Percentiles rank a stretch among this genome's conserved stretches.
Evolutionary conservation across 805 yeast species (phyloP).

Genomic region (Metahyphopichia silvanorum): DNA sequence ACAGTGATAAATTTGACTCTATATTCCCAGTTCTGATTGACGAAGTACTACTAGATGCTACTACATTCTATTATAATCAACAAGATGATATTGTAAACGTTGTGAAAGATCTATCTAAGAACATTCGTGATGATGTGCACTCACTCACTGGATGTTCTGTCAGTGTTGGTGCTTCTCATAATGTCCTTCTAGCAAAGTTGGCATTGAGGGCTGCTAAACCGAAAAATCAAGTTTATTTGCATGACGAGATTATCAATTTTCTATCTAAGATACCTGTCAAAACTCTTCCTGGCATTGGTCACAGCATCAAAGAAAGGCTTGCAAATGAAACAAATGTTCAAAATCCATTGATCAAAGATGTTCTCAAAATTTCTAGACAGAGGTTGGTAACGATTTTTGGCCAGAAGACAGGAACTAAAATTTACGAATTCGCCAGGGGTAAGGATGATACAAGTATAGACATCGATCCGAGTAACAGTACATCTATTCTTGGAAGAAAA

Average conservation of each 20-base stretch:
- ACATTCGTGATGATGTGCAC: slow-evolving; percentile 41
- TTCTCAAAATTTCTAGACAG: slow-evolving; percentile 29
- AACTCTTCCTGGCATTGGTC: slow-evolving; percentile 64
- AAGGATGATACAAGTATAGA: slow-evolving; percentile 60
- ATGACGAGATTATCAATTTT: slow-evolving; percentile 25
- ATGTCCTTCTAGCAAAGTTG: slow-evolving; percentile 74
- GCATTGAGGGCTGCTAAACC: slow-evolving; percentile 80
- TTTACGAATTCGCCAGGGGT: slow-evolving; percentile 63
- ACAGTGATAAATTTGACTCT: slow-evolving; percentile 39
- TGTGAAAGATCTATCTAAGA: slow-evolving; percentile 20
- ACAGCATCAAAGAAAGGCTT: slow-evolving; percentile 47
- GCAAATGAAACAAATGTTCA: slow-evolving; percentile 3
- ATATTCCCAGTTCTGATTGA: slow-evolving; percentile 87
- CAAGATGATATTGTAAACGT: slow-evolving; percentile 6
- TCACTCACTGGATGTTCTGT: slow-evolving; percentile 57
- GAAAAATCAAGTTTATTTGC: slow-evolving; percentile 50
- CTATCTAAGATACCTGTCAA: slow-evolving; percentile 32
- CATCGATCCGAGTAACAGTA: slow-evolving; percentile 46
- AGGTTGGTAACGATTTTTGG: slow-evolving; percentile 57
- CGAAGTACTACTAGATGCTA: slow-evolving; percentile 78
- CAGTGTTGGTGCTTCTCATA: slow-evolving; percentile 75
- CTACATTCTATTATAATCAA: slow-evolving; percentile 20
- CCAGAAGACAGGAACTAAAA: slow-evolving; percentile 61
- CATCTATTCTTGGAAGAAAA: slow-evolving; percentile 52
- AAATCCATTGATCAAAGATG: slow-evolving; percentile 33